Base-by-base conservation (phyloP, 2,329 filamentous ascomycete genomes). In the Sarocladiaceae sp. region DNA sequence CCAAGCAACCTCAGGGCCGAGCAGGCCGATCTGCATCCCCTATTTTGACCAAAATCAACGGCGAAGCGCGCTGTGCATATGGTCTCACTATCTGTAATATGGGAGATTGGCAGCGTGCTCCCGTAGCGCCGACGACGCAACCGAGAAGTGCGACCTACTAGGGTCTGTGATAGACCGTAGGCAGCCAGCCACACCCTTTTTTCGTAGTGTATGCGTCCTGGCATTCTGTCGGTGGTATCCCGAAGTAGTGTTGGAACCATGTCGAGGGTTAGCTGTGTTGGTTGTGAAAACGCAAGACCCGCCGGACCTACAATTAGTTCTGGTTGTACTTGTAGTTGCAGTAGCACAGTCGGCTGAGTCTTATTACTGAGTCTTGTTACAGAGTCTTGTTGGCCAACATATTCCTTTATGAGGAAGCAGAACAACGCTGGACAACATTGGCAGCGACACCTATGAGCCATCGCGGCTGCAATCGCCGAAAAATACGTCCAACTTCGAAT, bases 141-240 rank as follows among this genome's bases (percentile, higher is more conserved):
- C 11, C 40, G 22, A 28, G 11, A 20, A 28, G 40, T 28, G 20
- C 40, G 23, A 28, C 40, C 40, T 26, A 44, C 40, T 44, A 22
- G 20, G 40, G 17, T 44, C 17, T 13, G 37, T n/a, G 7, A 40
- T 8, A n/a, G n/a, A n/a, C n/a, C n/a, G n/a, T 5, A 23, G 4
- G 15, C 23, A 22, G 20, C 12, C 10, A 26, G 40, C 40, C 40
- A 44, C 22, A 26, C 40, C 40, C 26, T 28, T 11, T n/a, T 40
- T n/a, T 40, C 3, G 15, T 44, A 8, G 17, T 44, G 40, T 44
- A 26, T 44, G 40, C 40, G 40, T 44, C 40, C 40, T 44, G 28
- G 40, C 5, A 26, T 10, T 37, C 15, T 36, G 33, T 36, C 33
- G 33, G 33, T 36, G 33, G 5, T 36, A 36, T 36, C 33, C 33